Conservation (phyloP, 305 asterid species). For the Fraxinus sp. region DNA sequence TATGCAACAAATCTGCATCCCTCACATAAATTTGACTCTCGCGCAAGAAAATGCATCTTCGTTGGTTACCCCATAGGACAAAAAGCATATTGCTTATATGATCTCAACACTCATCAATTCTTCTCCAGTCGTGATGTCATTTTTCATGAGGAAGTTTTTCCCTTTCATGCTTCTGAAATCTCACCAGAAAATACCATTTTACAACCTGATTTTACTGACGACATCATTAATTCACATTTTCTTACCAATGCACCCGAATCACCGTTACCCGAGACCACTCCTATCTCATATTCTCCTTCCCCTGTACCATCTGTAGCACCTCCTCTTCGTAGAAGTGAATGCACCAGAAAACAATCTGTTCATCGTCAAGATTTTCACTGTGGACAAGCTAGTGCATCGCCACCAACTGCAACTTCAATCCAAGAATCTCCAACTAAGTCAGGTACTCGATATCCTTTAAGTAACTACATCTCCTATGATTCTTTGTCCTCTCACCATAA, state of each 20-base stretch:
- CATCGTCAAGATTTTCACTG: background rate
- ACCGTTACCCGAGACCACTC: background rate
- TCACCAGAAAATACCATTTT: background rate
- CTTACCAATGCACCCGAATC: fast-evolving
- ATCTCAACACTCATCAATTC: background rate
- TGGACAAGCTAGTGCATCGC: background rate
- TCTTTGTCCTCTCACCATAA: background rate
- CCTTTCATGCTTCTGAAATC: background rate
- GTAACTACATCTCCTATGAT: constrained; percentile 3
- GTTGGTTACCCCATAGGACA: no score
- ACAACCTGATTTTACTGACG: background rate
- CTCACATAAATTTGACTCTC: no score
- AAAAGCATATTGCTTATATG: background rate
- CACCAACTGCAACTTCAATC: background rate
- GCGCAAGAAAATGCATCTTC: no score
- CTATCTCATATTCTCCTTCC: background rate
- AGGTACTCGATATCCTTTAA: constrained; percentile 8
- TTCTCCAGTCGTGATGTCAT: background rate
- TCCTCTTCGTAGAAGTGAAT: background rate
- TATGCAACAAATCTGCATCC: no score
- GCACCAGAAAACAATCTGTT: background rate
- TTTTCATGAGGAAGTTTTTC: background rate
- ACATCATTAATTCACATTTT: background rate
- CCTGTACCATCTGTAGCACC: background rate
- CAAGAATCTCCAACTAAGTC: background rate